A percentile compares a stretch with the other conserved stretches of the same genome.
phyloP scores from a whole-genome alignment of 148 eudicot genomes.

The Euryodendron excelsum region DNA sequence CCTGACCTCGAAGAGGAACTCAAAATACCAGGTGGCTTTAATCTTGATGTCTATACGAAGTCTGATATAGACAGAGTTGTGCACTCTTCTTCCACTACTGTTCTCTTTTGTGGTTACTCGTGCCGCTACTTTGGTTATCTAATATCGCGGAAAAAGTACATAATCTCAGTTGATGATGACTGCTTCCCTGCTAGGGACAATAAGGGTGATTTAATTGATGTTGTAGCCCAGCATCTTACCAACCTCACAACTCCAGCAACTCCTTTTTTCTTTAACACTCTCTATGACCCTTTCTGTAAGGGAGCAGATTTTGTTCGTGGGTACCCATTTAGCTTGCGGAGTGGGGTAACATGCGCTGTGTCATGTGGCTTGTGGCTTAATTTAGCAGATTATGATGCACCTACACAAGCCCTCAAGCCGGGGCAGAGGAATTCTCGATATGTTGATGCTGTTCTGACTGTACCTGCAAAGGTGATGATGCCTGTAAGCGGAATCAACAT shows the following conservation, averaged over 20 bases:
- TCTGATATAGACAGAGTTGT: slow-evolving; percentile 57
- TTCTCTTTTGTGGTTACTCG: slow-evolving; percentile 78
- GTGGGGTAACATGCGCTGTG: slow-evolving; percentile 74
- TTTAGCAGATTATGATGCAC: slow-evolving; percentile 91
- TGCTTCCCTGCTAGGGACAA: slow-evolving; percentile 79
- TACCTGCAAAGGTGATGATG: slow-evolving; percentile 67
- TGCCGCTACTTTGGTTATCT: slow-evolving; percentile 98
- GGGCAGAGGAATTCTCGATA: slow-evolving; percentile 59
- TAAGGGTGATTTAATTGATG: slow-evolving; percentile 56
- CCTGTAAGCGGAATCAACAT: slow-evolving; percentile 85
- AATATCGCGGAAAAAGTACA: slow-evolving; percentile 71
- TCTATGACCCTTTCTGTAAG: slow-evolving; percentile 77
- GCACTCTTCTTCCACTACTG: slow-evolving; percentile 43
- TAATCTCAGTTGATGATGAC: slow-evolving; percentile 84
- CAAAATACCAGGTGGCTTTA: slow-evolving; percentile 67
- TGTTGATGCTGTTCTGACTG: slow-evolving; percentile 88
- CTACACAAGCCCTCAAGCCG: slow-evolving; percentile 91
- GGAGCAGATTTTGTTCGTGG: slow-evolving; percentile 97
- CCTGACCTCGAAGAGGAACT: slow-evolving; percentile 76
- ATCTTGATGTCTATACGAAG: slow-evolving; percentile 55
- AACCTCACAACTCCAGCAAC: slow-evolving; percentile 91
- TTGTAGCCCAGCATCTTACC: slow-evolving; percentile 66
- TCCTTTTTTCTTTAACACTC: slow-evolving; percentile 91
- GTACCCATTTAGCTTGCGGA: slow-evolving; percentile 84
- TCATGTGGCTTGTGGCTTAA: slow-evolving; percentile 95